phyloP scores from a whole-genome alignment of 768 basidiomycete genomes.

The Panaeolus papilionaceus region DNA sequence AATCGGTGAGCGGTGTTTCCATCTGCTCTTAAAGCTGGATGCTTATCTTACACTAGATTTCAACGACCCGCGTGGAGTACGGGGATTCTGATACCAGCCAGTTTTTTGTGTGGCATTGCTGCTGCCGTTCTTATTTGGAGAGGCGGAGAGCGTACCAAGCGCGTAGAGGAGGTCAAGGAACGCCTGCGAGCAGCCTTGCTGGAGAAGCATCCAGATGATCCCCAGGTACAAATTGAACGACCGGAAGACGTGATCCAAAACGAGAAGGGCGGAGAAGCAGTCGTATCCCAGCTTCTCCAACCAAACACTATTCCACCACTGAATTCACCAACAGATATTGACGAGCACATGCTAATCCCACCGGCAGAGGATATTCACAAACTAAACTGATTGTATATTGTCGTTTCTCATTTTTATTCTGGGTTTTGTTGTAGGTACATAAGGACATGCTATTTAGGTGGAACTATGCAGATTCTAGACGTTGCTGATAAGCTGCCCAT shows the following conservation, averaged over 20 bases:
- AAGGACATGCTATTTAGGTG: neutral
- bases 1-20: slow-evolving; percentile 52
- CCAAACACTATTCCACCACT: neutral
- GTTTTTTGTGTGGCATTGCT: slow-evolving; percentile 79
- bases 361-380: slow-evolving; percentile 27
- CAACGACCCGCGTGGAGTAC: slow-evolving; percentile 74
- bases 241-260: slow-evolving; percentile 11
- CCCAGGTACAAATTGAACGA: slow-evolving; percentile 28
- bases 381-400: neutral
- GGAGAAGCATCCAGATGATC: slow-evolving; percentile 29
- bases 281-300: neutral
- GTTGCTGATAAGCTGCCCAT: slow-evolving; percentile 87
- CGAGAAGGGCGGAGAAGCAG: neutral
- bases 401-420: slow-evolving; percentile 16
- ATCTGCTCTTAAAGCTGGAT: neutral
- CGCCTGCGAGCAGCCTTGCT: slow-evolving; percentile 56
- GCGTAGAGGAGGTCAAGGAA: slow-evolving; percentile 67
- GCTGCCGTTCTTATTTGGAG: slow-evolving; percentile 78
- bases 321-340: slow-evolving; percentile 36
- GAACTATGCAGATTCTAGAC: slow-evolving; percentile 36
- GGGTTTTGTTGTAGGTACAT: slow-evolving; percentile 19
- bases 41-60: slow-evolving; percentile 43
- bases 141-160: slow-evolving; percentile 73
- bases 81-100: slow-evolving; percentile 69
- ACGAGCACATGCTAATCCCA: slow-evolving; percentile 49